Conservation (phyloP, 2,329 filamentous ascomycete species). For the Sporothrix pallida region DNA sequence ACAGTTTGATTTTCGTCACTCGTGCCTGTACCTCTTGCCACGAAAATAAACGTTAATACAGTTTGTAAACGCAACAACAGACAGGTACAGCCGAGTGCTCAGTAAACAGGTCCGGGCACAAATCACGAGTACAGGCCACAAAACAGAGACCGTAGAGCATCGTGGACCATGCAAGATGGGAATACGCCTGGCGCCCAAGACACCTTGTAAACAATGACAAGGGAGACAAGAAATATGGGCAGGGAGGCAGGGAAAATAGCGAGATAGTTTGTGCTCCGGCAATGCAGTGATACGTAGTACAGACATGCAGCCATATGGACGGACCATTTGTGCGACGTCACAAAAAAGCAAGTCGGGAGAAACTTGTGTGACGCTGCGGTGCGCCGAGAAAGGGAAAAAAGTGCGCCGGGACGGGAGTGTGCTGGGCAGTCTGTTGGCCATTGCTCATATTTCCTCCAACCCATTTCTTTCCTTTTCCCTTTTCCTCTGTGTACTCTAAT, state of each 20-base stretch:
- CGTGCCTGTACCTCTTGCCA: too few species aligned
- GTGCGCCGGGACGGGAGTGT: not conserved
- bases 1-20: too few species aligned
- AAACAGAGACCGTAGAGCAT: not conserved
- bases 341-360: slow-evolving; percentile 1
- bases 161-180: not conserved
- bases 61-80: not conserved
- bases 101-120: not conserved
- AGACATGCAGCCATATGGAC: slow-evolving; percentile 8
- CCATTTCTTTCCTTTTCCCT: not conserved
- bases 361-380: not conserved
- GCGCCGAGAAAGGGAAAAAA: not conserved
- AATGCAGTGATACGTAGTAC: not conserved
- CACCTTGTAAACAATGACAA: not conserved
- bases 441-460: not conserved
- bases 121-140: not conserved
- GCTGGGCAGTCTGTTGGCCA: too few species aligned
- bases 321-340: not conserved
- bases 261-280: not conserved
- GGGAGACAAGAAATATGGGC: not conserved
- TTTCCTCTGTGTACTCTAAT: not conserved
- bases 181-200: not conserved
- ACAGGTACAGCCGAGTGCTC: not conserved
- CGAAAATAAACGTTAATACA: too few species aligned
- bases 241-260: not conserved